Conservation (phyloP, 73 alveolate genomes). For the Tetrahymena elliotti region DNA sequence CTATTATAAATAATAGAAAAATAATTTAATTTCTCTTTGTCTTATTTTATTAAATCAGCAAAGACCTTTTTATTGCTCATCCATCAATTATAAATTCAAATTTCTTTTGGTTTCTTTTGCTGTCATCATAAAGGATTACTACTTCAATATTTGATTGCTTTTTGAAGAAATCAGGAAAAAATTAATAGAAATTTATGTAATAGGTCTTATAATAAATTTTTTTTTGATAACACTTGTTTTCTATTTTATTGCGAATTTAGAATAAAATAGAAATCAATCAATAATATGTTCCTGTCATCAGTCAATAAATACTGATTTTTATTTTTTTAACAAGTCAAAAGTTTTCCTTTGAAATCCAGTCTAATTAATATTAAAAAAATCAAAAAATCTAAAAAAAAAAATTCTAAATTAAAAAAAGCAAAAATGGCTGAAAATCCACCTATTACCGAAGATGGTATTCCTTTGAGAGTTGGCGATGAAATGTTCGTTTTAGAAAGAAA, state of each 20-base stretch:
- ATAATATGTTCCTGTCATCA: not conserved
- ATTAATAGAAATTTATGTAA: not conserved
- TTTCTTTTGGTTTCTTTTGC: no score
- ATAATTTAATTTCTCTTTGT: no score
- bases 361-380: not conserved
- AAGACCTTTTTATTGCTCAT: no score
- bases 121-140: no score
- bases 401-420: not conserved
- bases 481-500: conserved; percentile 76
- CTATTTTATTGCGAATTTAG: not conserved
- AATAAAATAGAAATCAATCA: not conserved
- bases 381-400: not conserved
- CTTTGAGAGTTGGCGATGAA: conserved; percentile 89
- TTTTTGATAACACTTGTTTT: not conserved
- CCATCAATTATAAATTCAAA: no score
- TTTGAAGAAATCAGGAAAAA: not conserved
- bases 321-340: no score
- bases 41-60: no score
- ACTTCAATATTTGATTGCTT: no score
- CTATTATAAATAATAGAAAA: not conserved
- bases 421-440: conserved; percentile 97
- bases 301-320: not conserved
- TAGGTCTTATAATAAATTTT: no score
- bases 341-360: not conserved
- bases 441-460: conserved; percentile 62